A percentile compares a stretch with the other conserved stretches of the same genome.
phyloP scores from a whole-genome alignment of 805 yeast species.

The Lachancea cidri region DNA sequence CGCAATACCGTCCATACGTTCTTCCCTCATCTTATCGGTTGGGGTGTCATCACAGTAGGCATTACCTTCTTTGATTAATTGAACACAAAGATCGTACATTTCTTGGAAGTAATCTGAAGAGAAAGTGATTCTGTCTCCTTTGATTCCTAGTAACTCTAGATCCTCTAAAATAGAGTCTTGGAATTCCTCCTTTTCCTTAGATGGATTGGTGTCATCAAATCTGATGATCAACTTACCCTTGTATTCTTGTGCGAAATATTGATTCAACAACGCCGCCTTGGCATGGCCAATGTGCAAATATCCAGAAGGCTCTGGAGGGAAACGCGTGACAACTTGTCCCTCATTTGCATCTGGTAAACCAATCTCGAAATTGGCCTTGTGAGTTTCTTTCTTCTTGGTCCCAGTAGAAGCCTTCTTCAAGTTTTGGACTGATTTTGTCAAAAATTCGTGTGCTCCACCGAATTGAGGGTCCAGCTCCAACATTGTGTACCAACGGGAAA shows the following conservation, averaged over 20 bases:
- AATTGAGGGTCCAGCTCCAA: slow-evolving; percentile 63
- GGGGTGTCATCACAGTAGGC: slow-evolving; percentile 98
- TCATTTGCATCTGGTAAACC: slow-evolving; percentile 85
- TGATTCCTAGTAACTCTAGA: slow-evolving; percentile 81
- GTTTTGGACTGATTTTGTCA: slow-evolving; percentile 67
- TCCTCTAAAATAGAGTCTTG: slow-evolving; percentile 94
- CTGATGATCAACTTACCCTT: slow-evolving; percentile 95
- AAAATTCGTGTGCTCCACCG: slow-evolving; percentile 61
- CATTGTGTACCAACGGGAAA: slow-evolving; percentile 89
- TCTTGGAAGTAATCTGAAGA: slow-evolving; percentile 90
- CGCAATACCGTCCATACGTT: slow-evolving; percentile 96
- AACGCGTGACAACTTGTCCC: slow-evolving; percentile 96
- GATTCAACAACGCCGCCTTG: slow-evolving; percentile 94
- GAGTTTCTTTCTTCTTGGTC: slow-evolving; percentile 73
- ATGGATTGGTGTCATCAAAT: slow-evolving; percentile 97
- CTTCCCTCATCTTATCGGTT: slow-evolving; percentile 93
- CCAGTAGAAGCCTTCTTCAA: slow-evolving; percentile 63
- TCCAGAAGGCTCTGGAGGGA: slow-evolving; percentile 99
- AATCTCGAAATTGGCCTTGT: slow-evolving; percentile 93
- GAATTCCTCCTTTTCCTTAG: slow-evolving; percentile 92
- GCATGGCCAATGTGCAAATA: slow-evolving; percentile 98
- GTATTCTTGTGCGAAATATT: slow-evolving; percentile 92
- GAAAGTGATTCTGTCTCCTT: slow-evolving; percentile 82
- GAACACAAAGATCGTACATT: slow-evolving; percentile 82
- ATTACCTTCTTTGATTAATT: slow-evolving; percentile 89